Conservation (phyloP, 805 yeast species). For the Candida cerambycidarum region DNA sequence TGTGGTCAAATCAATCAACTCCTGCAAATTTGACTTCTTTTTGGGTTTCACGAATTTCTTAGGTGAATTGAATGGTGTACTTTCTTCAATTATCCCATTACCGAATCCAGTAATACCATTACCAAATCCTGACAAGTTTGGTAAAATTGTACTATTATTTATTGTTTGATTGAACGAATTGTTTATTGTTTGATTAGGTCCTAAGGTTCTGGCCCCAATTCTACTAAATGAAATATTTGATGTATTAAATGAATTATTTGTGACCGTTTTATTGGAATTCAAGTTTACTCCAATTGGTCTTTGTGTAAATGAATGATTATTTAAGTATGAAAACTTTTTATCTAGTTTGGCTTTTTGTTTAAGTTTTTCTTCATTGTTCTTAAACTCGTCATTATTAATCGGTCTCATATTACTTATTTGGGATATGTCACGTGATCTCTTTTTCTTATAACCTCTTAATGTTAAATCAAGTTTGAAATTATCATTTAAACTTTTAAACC, state of each 20-base stretch:
- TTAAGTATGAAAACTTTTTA: conserved; percentile 32
- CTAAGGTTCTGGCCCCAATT: conserved; percentile 6
- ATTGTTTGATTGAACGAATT: background rate
- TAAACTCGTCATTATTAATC: conserved; percentile 17
- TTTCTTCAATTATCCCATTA: conserved; percentile 37
- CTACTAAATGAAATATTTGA: conserved; percentile 1
- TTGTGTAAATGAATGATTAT: conserved; percentile 23
- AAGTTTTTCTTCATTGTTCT: conserved; percentile 23
- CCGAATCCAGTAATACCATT: conserved; percentile 37
- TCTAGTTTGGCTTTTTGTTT: conserved; percentile 28
- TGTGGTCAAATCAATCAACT: conserved; percentile 14
- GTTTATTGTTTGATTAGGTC: background rate
- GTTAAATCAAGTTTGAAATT: conserved; percentile 31
- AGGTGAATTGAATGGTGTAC: conserved; percentile 37
- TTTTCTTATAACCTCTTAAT: conserved; percentile 26
- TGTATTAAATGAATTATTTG: background rate
- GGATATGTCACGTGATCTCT: background rate
- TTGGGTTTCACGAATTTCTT: conserved; percentile 14
- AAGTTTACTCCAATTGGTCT: conserved; percentile 5
- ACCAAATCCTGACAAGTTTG: conserved; percentile 35
- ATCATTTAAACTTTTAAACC: conserved; percentile 21
- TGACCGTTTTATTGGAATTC: conserved; percentile 3
- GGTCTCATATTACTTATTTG: background rate
- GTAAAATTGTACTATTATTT: conserved; percentile 16
- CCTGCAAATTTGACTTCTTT: conserved; percentile 13